Evolutionary conservation across 495 filamentous ascomycete genomes (phyloP), one percentile per base, ranked within the genome.

Genomic region (Talaromyces thailandensis): DNA sequence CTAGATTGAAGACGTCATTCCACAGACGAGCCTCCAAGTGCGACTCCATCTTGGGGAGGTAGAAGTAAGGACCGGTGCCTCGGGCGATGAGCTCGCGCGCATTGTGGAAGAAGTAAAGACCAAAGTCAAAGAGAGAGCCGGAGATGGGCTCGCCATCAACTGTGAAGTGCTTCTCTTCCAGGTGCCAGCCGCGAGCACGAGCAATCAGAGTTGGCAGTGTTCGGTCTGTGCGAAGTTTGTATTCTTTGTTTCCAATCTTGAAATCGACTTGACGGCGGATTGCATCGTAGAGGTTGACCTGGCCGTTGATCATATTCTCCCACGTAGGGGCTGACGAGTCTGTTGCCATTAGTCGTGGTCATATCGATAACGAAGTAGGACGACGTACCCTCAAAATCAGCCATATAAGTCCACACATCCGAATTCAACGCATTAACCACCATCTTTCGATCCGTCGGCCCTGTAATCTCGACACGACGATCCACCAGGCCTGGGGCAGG

Each of bases 361-460:
- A 35, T 4, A 14, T 56, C 1, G 16, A 32, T 12, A 60, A n/a
- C 25, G 43, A 18, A 3, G 16, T 8, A 5, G 24, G 58, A 63
- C 31, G 21, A 71, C 78, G 56, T 73, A 92, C 92, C 92, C 79
- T 99, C 94, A 62, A 99, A 94, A 79, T 99, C 94, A 28, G 94
- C 95, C 94, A 99, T 99, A 73, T 99, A 99, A 29, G 94, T 98
- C 91, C 91, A 99, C 21, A 98, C 95, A 70, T 98, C 85, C 40
- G 93, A 88, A 75, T 99, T 99, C 73, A 99, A 69, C 6, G 94
- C 94, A 76, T 99, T 99, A 61, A 99, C 91, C 43, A 99, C 92
- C 94, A 99, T 99, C 85, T 98, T 99, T 63, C 95, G 84, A 76
- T 98, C 94, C 3, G 94, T 98, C 0, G 94, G 94, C 1, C 94